Base-by-base conservation (phyloP, 208 protist species). In the Trypanosoma caninum region DNA sequence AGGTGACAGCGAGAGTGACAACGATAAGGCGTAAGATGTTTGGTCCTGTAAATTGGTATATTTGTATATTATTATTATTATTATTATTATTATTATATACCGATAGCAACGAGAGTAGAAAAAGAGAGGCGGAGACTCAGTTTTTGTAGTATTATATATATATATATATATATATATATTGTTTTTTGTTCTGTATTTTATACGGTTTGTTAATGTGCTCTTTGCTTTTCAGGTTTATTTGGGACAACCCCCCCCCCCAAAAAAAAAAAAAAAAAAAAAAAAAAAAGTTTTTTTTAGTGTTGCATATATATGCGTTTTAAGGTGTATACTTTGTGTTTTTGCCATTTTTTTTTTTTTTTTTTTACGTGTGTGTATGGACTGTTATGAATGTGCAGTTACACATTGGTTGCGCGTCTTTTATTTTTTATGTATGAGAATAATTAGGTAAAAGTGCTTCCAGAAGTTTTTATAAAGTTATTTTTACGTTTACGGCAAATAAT, bases 401-500 rank as follows among this genome's bases (percentile, higher is more conserved):
- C n/a, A n/a, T n/a, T n/a, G n/a, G n/a, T n/a, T n/a, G n/a, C n/a
- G n/a, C n/a, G n/a, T n/a, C n/a, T n/a, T n/a, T n/a, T n/a, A n/a
- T n/a, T n/a, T n/a, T n/a, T n/a, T n/a, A n/a, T 33, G 33, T 14
- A 53, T 9, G 6, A 7, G 33, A 7, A 53, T 14, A 33, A 34
- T 31, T 23, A 53, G 16, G 41, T 41, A 45, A 44, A 40, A 28
- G 13, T 11, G 18, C 48, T 2, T 25, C 77, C 67, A 5, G 63
- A 40, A 30, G 46, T 63, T 3, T 91, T 95, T 50, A 54, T 92
- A 7, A 64, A 77, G 56, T 84, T 90, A 65, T 37, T 89, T n/a
- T n/a, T n/a, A n/a, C n/a, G n/a, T n/a, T n/a, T n/a, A n/a, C n/a
- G n/a, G n/a, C n/a, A n/a, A n/a, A n/a, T n/a, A n/a, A n/a, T n/a